These are phyloP conservation scores for Candida endomychidarum DNA, from an alignment of 805 yeast species.

Conservation along the genomic window DNA sequence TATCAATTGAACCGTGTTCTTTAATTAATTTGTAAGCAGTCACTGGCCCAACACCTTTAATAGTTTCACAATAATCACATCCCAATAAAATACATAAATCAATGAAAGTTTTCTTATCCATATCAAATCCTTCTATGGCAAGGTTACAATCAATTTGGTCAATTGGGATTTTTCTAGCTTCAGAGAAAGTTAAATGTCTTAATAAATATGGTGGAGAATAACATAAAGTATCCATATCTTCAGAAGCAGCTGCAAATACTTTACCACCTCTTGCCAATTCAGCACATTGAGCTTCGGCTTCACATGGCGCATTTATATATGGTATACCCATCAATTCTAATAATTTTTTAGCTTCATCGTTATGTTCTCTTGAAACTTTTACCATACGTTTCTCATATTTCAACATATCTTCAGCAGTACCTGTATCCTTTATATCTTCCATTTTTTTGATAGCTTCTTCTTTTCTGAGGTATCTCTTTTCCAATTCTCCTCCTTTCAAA, in stretches of 20 bases:
- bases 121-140: constrained; percentile 75
- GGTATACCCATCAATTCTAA: constrained; percentile 94
- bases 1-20: constrained; percentile 81
- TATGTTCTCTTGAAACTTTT: constrained; percentile 83
- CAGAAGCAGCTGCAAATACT: constrained; percentile 96
- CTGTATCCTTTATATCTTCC: constrained; percentile 74
- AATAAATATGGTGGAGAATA: constrained; percentile 81
- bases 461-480: constrained; percentile 75
- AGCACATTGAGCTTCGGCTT: constrained; percentile 99
- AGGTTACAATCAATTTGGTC: constrained; percentile 71
- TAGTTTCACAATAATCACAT: constrained; percentile 96
- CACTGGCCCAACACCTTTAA: constrained; percentile 93
- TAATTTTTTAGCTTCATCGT: constrained; percentile 86
- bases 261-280: constrained; percentile 84
- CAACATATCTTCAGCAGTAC: constrained; percentile 73
- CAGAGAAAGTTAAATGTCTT: constrained; percentile 91
- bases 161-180: constrained; percentile 88
- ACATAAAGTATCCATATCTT: constrained; percentile 98
- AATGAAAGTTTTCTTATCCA: constrained; percentile 71
- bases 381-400: constrained; percentile 86
- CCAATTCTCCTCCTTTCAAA: constrained; percentile 88
- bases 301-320: constrained; percentile 90
- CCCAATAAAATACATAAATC: constrained; percentile 93
- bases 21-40: constrained; percentile 87
- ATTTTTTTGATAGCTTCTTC: constrained; percentile 80